Percentiles rank a stretch among this genome's conserved stretches.
Evolutionary conservation across 2,329 filamentous ascomycete genomes (phyloP).

Genomic region (Phyllosticta citribraziliensis): DNA sequence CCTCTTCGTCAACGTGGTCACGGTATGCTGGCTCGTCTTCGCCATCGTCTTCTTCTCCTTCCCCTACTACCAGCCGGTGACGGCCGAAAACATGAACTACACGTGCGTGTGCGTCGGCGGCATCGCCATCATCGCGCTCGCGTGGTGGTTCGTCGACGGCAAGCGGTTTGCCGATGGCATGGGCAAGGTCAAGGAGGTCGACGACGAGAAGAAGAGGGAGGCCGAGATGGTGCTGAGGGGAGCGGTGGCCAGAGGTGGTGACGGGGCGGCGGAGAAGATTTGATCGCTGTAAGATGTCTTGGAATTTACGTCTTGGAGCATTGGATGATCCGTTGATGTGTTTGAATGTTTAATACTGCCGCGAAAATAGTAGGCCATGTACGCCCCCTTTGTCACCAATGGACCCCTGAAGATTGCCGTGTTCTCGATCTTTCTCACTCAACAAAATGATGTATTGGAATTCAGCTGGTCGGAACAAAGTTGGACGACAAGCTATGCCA

Average conservation of each 20-base stretch:
- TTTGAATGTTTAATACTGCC: no score
- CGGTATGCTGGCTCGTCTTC: conserved; percentile 17
- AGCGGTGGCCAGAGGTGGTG: neutral
- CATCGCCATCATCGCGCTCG: conserved; percentile 27
- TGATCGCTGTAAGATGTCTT: neutral
- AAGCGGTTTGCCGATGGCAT: conserved; percentile 31
- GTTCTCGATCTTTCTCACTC: no score
- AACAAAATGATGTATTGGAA: no score
- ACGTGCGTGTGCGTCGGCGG: conserved; percentile 39
- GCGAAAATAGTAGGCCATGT: no score
- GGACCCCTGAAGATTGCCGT: no score
- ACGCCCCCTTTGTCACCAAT: no score
- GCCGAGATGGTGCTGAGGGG: conserved; percentile 4
- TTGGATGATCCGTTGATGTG: no score
- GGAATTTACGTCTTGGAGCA: no score
- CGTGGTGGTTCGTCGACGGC: conserved; percentile 37
- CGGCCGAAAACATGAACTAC: conserved; percentile 38
- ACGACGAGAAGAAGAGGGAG: neutral
- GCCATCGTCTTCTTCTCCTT: conserved; percentile 38
- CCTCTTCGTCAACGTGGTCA: neutral
- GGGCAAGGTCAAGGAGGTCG: conserved; percentile 16
- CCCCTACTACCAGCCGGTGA: conserved; percentile 33
- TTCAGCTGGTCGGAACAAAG: no score
- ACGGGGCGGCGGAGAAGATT: neutral
- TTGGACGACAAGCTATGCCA: neutral